Conservation (phyloP, 2,329 filamentous ascomycete genomes). For the Xenosphaeropsis pyriputrescens region DNA sequence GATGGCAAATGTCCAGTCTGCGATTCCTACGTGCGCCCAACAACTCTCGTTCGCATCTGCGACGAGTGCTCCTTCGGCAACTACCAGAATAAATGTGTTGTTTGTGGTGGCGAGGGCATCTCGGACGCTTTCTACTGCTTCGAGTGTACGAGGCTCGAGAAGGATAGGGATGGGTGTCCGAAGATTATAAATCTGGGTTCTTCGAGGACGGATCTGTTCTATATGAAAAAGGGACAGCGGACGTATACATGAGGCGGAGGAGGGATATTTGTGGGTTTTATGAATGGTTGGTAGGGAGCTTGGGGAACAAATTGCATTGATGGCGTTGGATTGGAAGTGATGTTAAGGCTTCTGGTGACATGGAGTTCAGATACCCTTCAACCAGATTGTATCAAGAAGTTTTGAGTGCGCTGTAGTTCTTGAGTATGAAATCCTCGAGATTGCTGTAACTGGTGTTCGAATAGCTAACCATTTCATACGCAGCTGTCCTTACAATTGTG, state of each 20-base stretch:
- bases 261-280: too few species aligned
- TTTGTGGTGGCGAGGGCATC: conserved; percentile 95
- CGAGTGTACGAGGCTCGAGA: conserved; percentile 92
- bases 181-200: conserved; percentile 99
- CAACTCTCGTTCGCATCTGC: conserved; percentile 93
- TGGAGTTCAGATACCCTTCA: too few species aligned
- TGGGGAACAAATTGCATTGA: too few species aligned
- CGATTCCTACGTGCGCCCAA: conserved; percentile 96
- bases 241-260: too few species aligned
- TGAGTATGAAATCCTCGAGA: too few species aligned
- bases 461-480: too few species aligned
- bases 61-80: conserved; percentile 99
- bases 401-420: too few species aligned
- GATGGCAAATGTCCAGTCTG: conserved; percentile 99
- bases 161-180: conserved; percentile 92
- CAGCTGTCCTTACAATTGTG: too few species aligned
- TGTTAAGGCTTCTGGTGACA: not conserved
- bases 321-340: too few species aligned
- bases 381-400: too few species aligned
- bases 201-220: conserved; percentile 74
- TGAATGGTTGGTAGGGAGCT: too few species aligned
- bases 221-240: conserved; percentile 46
- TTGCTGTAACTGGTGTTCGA: too few species aligned
- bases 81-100: conserved; percentile 99
- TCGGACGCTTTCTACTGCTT: conserved; percentile 99